Evolutionary conservation across 1,284 basidiomycete genomes (phyloP), one percentile per base, ranked within the genome.

Genomic region (Schizophyllum amplum): DNA sequence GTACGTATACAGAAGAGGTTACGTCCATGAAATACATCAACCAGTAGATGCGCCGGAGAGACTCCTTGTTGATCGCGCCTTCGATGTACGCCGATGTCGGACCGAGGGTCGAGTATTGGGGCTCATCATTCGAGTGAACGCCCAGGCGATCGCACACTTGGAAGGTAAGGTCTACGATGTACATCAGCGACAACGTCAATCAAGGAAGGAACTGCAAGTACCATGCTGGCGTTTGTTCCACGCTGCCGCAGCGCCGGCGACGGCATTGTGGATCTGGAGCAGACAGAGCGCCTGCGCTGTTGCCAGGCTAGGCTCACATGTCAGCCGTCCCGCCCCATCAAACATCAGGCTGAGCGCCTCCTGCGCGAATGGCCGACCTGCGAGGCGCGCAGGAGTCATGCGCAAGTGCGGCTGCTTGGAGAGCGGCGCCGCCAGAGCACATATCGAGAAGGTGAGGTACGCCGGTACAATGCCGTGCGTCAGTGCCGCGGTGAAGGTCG

Each of bases 41-140:
- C 88, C 89, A 91, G 68, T 90, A 90, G 58, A 87, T 82, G 55
- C 88, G 82, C 49, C 88, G 80, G 24, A 83, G 74, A 61, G 83
- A 84, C 71, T 90, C 87, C 56, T 82, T 82, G 64, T 88, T 83
- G 61, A 86, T 82, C 58, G 78, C 78, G 50, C 71, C 71, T 59
- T 82, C 77, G 33, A 84, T 78, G 59, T 78, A 79, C 53, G 82
- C 78, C 49, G 81, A 73, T 60, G 82, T 76, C 46, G 77, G 76
- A 49, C 76, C 68, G 46, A 80, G 75, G 46, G 80, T 77, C 55
- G 79, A 69, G 59, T 20, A 76, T 73, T 46, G 78, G 77, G 62
- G 78, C 75, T 60, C 33, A 2, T 87, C 84, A 48, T 81, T 78
- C 59, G 74, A 74, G 64, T 82, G 79, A 47, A 87, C 79, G 58